Evolutionary conservation across 2,329 filamentous ascomycete species (phyloP), one percentile per base, ranked within the genome.

Genomic region (Sarocladium brachiariae): DNA sequence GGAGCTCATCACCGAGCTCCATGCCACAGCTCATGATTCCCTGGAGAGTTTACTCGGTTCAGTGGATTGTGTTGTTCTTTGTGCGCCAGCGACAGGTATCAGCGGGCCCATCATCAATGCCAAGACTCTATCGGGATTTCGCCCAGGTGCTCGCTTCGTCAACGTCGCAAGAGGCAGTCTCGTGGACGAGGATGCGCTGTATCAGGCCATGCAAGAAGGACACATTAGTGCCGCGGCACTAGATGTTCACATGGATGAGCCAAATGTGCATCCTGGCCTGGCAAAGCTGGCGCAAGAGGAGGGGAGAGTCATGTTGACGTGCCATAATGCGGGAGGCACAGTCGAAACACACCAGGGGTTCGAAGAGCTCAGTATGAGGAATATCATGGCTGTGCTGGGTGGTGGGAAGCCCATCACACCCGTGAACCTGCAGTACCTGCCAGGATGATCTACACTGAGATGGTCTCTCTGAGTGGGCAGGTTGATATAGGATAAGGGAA

Each of bases 311-410:
- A 73, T 83, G 67, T 61, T 86, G 50, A 80, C 83, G n/a, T 79
- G 80, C 49, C 84, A 86, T 61, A 84, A 84, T 56, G 83, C 82
- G 1, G 83, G 83, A 0, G 81, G 81, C 3, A 84, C 81, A 31
- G 71, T 85, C 13, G 81, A 85, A 62, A 83, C 82, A 54, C 80
- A 83, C 58, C 62, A 76, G n/a, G 81, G 78, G 3, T 85, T 86
- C 56, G 83, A 87, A 68, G 74, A 78, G 62, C 59, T 86, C 61
- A 78, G 77, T 30, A 85, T 87, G 75, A 70, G 79, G 58, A 87
- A 87, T 61, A 73, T 87, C 47, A 68, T 84, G 65, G 75, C 76
- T 0, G 82, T 83, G 51, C 60, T 85, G 50, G 63, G 64, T 2
- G 76, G 75, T 0, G 67, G 68, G 2, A 65, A 74, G 52, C 65